phyloP scores from a whole-genome alignment of 2,329 filamentous ascomycete species.

The Thermoascus crustaceus region DNA sequence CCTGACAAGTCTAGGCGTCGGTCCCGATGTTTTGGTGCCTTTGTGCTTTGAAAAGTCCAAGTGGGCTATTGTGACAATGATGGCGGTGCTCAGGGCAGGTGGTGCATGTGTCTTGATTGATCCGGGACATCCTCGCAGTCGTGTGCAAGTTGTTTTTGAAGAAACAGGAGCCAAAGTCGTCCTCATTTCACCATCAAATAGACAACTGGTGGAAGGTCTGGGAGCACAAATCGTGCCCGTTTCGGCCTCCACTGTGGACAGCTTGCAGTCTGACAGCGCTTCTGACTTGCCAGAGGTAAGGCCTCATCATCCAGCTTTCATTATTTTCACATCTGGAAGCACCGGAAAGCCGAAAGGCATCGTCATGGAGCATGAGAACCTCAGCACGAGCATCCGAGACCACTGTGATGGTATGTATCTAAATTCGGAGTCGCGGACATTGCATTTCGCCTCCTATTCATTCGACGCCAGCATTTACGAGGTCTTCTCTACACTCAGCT shows the following conservation, averaged over 20 bases:
- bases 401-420: conserved; percentile 40
- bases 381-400: conserved; percentile 43
- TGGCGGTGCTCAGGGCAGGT: conserved; percentile 15
- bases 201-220: neutral
- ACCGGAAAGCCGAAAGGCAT: conserved; percentile 47
- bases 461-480: conserved; percentile 14
- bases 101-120: conserved; percentile 15
- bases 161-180: neutral
- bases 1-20: neutral
- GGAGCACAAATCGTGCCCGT: neutral
- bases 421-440: conserved; percentile 27
- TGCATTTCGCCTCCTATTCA: conserved; percentile 28
- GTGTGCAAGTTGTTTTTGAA: neutral
- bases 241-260: neutral
- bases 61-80: conserved; percentile 10
- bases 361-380: conserved; percentile 47
- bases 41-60: neutral
- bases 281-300: neutral
- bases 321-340: conserved; percentile 49
- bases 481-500: conserved; percentile 6
- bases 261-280: neutral
- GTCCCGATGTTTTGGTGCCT: neutral
- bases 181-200: too few species aligned
- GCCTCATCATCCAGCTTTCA: conserved; percentile 44
- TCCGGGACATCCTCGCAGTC: neutral